These are phyloP conservation scores for Plasmodium fragile DNA, from an alignment of 169 alveolate species.

Conservation along the genomic window DNA sequence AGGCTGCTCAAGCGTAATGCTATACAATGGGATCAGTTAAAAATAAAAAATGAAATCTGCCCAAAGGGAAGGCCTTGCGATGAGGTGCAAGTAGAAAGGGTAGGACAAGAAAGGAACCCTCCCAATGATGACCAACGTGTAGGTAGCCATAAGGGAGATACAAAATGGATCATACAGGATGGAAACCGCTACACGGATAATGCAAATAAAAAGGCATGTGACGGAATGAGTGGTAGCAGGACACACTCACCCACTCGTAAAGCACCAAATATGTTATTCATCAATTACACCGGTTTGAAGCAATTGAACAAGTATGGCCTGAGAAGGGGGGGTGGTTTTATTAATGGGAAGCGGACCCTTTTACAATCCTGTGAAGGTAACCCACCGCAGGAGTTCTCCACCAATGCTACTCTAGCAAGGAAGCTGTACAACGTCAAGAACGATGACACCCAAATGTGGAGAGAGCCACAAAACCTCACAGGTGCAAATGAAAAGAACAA, in stretches of 20 bases:
- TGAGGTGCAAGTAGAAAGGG: not conserved
- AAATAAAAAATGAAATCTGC: not conserved
- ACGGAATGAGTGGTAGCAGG: not conserved
- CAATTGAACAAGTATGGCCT: not conserved
- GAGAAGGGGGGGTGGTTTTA: not conserved
- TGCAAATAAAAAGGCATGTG: not conserved
- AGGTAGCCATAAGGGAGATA: not conserved
- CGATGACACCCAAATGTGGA: not conserved
- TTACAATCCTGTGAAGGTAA: not conserved
- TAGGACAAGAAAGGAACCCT: not conserved
- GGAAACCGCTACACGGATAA: not conserved
- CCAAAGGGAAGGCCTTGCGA: not conserved
- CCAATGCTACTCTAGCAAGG: not conserved
- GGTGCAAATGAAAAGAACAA: not conserved
- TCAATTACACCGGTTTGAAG: conserved; percentile 7
- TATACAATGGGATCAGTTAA: not conserved
- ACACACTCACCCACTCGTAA: not conserved
- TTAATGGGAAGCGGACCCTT: not conserved
- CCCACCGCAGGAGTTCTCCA: not conserved
- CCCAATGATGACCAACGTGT: not conserved
- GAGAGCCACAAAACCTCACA: not conserved
- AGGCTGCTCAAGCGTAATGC: not conserved
- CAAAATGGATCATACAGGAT: not conserved
- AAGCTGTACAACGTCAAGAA: not conserved
- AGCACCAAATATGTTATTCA: conserved; percentile 12